Conservation (phyloP, 2,329 filamentous ascomycete genomes). For the Diaporthe capsici region DNA sequence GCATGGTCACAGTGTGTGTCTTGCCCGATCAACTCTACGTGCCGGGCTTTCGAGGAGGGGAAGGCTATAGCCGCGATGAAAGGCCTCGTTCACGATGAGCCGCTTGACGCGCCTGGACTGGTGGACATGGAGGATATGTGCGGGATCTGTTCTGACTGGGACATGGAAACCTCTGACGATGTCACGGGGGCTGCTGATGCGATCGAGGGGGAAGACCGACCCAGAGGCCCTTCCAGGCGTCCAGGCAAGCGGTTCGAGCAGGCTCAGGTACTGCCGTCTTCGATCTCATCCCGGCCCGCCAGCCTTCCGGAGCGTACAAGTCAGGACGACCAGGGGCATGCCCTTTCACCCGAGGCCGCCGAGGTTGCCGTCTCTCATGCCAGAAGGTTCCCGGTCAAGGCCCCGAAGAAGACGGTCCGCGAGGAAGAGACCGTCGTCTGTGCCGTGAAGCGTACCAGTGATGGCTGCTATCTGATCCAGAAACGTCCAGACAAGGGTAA, state of each 20-base stretch:
- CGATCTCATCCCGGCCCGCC: conserved; percentile 45
- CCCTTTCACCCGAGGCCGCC: conserved; percentile 44
- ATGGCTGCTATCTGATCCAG: conserved; percentile 63
- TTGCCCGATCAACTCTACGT: conserved; percentile 66
- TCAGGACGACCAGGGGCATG: too few species aligned
- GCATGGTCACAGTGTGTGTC: conserved; percentile 53
- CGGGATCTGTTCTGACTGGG: conserved; percentile 54
- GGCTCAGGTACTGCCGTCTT: conserved; percentile 53
- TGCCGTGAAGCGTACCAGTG: conserved; percentile 57
- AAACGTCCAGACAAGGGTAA: conserved; percentile 64
- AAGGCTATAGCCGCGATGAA: conserved; percentile 48
- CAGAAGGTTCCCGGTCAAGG: conserved; percentile 65
- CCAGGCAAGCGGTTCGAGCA: conserved; percentile 45
- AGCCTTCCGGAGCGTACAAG: conserved; percentile 23
- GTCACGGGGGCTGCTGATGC: conserved; percentile 43
- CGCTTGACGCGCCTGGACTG: conserved; percentile 27
- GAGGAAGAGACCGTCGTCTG: conserved; percentile 68
- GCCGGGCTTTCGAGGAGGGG: conserved; percentile 66
- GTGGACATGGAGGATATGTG: conserved; percentile 67
- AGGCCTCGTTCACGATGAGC: not conserved
- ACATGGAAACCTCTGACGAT: conserved; percentile 58
- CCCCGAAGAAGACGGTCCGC: conserved; percentile 65
- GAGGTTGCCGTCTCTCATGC: conserved; percentile 60
- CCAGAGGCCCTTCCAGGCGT: not conserved
- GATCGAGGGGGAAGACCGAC: conserved; percentile 40